phyloP scores from a whole-genome alignment of 441 rosid species.

The Isatis lusitanica region DNA sequence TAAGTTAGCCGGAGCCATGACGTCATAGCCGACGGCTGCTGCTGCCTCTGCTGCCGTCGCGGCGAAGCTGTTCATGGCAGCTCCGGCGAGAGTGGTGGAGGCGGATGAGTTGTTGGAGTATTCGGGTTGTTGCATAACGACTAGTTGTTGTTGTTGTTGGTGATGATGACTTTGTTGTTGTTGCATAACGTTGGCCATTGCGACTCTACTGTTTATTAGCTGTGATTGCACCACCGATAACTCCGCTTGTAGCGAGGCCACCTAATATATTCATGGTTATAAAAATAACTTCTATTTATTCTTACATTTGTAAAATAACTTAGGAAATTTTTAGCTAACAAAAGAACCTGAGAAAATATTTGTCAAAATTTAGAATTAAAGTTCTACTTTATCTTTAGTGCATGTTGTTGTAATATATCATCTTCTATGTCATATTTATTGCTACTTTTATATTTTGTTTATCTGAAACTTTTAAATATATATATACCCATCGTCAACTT shows the following conservation, averaged over 20 bases:
- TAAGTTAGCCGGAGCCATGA: constrained; percentile 47
- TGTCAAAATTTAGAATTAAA: background rate
- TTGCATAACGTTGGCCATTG: constrained; percentile 69
- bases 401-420: background rate
- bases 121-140: constrained; percentile 64
- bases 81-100: constrained; percentile 74
- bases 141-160: constrained; percentile 40
- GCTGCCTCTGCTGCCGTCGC: constrained; percentile 33
- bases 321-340: background rate
- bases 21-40: constrained; percentile 47
- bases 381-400: background rate
- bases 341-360: background rate
- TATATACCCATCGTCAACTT: background rate
- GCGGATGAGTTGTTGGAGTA: constrained; percentile 90
- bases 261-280: constrained; percentile 44
- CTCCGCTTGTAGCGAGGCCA: constrained; percentile 82
- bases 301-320: background rate
- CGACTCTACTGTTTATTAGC: constrained; percentile 67
- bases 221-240: constrained; percentile 78
- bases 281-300: background rate
- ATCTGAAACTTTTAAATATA: background rate
- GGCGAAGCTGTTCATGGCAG: constrained; percentile 56
- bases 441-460: background rate
- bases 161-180: constrained; percentile 35
- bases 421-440: background rate